Conservation (phyloP, 2,329 filamentous ascomycete genomes). For the Cryphonectria nitschkei region DNA sequence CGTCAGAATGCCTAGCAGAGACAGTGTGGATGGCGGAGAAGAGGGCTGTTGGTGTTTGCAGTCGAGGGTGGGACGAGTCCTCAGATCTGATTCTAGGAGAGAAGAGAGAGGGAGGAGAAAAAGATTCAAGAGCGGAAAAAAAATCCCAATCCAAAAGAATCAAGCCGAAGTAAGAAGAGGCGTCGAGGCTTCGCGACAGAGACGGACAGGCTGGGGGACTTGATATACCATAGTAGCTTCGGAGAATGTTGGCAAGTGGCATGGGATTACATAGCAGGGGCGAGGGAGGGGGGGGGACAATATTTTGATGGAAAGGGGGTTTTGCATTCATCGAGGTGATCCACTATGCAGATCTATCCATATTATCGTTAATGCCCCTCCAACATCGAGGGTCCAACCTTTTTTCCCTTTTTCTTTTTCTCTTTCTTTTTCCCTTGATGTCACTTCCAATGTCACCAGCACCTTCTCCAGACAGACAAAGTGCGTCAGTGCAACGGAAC, state of each 20-base stretch:
- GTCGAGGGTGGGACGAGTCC: conserved; percentile 12
- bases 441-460: neutral
- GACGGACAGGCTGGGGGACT: neutral
- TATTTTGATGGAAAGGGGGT: neutral
- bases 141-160: conserved; percentile 4
- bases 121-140: neutral
- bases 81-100: neutral
- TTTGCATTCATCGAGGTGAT: conserved; percentile 6
- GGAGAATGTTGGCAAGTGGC: conserved; percentile 5
- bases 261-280: neutral
- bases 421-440: neutral
- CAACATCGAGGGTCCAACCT: neutral
- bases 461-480: neutral
- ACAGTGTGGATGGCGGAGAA: too few relatives aligned
- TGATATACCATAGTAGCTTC: conserved; percentile 11
- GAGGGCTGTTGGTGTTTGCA: neutral
- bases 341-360: neutral
- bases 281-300: neutral
- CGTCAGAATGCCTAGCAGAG: neutral
- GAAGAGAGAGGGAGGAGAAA: neutral
- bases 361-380: neutral
- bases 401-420: neutral
- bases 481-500: neutral
- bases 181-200: neutral
- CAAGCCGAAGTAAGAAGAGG: neutral